Evolutionary conservation across 441 rosid species (phyloP).

Genomic region (Gossypium lobatum): DNA sequence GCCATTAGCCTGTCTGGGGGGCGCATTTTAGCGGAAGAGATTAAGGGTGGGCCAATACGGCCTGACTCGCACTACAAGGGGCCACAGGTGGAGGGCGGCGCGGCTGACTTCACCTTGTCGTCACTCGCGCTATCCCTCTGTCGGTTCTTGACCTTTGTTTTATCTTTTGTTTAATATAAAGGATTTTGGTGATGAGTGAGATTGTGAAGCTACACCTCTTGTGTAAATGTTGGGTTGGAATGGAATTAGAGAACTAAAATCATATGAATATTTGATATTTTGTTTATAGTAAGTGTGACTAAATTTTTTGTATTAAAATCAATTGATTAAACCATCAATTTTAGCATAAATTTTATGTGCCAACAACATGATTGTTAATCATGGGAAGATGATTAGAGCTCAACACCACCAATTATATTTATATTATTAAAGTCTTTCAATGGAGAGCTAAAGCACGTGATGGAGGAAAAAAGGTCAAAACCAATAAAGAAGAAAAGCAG

Average conservation of each 20-base stretch:
- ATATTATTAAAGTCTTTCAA: neutral
- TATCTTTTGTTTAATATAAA: neutral
- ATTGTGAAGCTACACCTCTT: no score
- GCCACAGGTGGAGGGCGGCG: conserved; percentile 27
- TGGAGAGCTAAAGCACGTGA: neutral
- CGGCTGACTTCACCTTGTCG: conserved; percentile 26
- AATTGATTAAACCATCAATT: no score
- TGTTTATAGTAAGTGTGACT: no score
- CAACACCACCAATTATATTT: neutral
- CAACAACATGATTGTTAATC: neutral
- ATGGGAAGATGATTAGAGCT: neutral
- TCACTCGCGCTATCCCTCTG: conserved; percentile 23
- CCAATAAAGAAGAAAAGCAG: neutral
- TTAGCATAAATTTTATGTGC: no score
- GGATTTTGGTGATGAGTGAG: no score
- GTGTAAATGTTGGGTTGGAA: no score
- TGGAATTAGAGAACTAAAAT: no score
- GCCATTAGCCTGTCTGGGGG: neutral
- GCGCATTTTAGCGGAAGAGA: conserved; percentile 4
- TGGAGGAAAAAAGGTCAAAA: neutral
- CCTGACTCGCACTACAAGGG: conserved; percentile 5
- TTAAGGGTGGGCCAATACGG: neutral
- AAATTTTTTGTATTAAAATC: no score
- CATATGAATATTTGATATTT: no score
- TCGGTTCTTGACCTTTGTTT: conserved; percentile 22